Conservation (phyloP, 2,329 filamentous ascomycete genomes). For the Leptodontidium sp. region DNA sequence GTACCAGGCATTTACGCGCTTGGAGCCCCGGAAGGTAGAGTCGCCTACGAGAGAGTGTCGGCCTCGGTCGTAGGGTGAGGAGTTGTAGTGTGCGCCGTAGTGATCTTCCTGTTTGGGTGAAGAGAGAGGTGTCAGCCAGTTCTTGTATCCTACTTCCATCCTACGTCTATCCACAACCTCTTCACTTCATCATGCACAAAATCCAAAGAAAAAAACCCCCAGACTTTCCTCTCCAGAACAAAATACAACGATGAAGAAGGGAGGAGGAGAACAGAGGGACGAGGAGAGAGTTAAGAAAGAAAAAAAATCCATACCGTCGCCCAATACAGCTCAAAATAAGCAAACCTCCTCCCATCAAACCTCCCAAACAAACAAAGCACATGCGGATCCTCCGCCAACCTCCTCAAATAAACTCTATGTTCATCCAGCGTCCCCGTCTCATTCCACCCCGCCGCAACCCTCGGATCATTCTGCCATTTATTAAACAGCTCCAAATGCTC, state of each 20-base stretch:
- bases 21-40: conserved; percentile 63
- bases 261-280: not conserved
- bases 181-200: no score
- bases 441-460: conserved; percentile 82
- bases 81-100: conserved; percentile 64
- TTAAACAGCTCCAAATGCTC: conserved; percentile 77
- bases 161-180: no score
- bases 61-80: conserved; percentile 64
- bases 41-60: conserved; percentile 68
- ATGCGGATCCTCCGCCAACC: conserved; percentile 75
- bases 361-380: conserved; percentile 73
- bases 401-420: conserved; percentile 71
- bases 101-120: conserved; percentile 60
- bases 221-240: no score
- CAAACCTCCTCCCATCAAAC: conserved; percentile 76
- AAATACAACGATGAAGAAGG: not conserved
- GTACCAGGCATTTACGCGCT: conserved; percentile 69
- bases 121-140: conserved; percentile 3
- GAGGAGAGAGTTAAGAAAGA: not conserved
- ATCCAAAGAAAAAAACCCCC: no score
- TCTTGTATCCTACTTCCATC: not conserved
- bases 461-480: conserved; percentile 84
- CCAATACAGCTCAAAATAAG: conserved; percentile 86
- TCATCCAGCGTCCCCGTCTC: conserved; percentile 79
- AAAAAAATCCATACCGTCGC: conserved; percentile 59